Base-by-base conservation (phyloP, 2,329 filamentous ascomycete species). In the Emericellopsis cladophorae region DNA sequence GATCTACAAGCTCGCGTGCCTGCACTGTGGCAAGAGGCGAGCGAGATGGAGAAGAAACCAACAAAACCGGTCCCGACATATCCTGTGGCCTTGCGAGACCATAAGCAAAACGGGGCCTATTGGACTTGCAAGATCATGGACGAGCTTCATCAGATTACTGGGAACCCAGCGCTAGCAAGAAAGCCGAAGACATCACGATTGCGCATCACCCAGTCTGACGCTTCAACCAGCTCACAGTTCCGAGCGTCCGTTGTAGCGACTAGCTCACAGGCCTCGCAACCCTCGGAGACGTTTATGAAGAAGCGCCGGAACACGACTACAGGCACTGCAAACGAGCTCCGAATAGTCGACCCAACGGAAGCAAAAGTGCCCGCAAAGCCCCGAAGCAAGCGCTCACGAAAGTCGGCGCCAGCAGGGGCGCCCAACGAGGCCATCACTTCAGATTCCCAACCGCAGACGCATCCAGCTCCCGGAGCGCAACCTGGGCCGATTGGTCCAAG, bases 1-100 rank as follows among this genome's bases (percentile, higher is more conserved):
- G 77, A 84, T 50, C 54, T 85, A 41, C 74, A 72, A 45, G 58
- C 61, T 39, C 70, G 74, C 40, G 69, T 79, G 42, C 72, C 76
- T 2, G 67, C 70, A 37, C 60, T 82, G 4, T 82, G 77, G 76
- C 58, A 74, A 0, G 65, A 68, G 37, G 65, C 62, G 42, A 58
- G 61, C 37, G 69, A 66, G 49, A 33, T 12, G 31, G 26, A 18
- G 31, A 40, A 40, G 21, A 35, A 23, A 57, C 18, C 18, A 21
- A 48, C 18, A 21, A 48, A 63, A 58, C 57, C 59, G 2, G 49
- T 55, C 3, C 49, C 58, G 2, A 56, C 54, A 32, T 59, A 66
- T 14, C 66, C 68, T 1, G 58, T 60, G 5, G 62, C 66, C 3
- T 46, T 65, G 24, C 65, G 66, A 6, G 68, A 72, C 40, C 64